Percentiles rank a stretch among this genome's conserved stretches.
Evolutionary conservation across 441 rosid species (phyloP).

Genomic region (Theobroma grandiflorum): DNA sequence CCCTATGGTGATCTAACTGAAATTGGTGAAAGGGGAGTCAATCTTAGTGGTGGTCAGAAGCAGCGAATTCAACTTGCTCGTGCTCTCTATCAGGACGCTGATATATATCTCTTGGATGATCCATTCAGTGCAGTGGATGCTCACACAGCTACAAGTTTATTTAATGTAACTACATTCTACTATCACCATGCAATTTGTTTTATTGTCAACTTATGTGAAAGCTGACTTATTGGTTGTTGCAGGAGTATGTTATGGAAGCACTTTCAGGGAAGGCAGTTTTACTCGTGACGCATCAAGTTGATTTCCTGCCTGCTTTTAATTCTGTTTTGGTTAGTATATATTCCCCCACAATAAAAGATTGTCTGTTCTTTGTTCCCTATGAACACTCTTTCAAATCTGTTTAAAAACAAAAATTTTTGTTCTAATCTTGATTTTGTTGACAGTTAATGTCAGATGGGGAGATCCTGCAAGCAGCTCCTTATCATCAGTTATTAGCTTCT

Average conservation of each 20-base stretch:
- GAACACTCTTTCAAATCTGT: neutral
- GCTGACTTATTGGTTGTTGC: constrained; percentile 38
- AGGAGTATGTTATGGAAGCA: constrained; percentile 90
- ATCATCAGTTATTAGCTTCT: constrained; percentile 68
- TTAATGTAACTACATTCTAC: constrained; percentile 61
- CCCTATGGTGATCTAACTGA: constrained; percentile 92
- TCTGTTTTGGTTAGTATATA: constrained; percentile 73
- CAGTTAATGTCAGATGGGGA: constrained; percentile 97
- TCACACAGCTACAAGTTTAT: constrained; percentile 90
- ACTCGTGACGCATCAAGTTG: constrained; percentile 97
- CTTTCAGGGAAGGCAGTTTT: constrained; percentile 79
- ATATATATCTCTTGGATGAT: constrained; percentile 93
- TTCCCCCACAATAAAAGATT: neutral
- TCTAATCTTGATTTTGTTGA: constrained; percentile 28
- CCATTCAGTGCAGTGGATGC: constrained; percentile 99
- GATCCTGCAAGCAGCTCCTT: constrained; percentile 74
- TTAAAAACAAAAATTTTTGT: neutral
- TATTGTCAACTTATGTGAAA: constrained; percentile 13
- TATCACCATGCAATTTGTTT: neutral
- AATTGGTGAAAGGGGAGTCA: constrained; percentile 98
- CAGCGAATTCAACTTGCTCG: constrained; percentile 98
- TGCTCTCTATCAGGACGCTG: constrained; percentile 93
- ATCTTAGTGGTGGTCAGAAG: constrained; percentile 98
- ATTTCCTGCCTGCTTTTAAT: constrained; percentile 92
- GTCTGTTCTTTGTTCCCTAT: neutral